Conservation (phyloP, 768 basidiomycete species). For the Tricholoma terreum region DNA sequence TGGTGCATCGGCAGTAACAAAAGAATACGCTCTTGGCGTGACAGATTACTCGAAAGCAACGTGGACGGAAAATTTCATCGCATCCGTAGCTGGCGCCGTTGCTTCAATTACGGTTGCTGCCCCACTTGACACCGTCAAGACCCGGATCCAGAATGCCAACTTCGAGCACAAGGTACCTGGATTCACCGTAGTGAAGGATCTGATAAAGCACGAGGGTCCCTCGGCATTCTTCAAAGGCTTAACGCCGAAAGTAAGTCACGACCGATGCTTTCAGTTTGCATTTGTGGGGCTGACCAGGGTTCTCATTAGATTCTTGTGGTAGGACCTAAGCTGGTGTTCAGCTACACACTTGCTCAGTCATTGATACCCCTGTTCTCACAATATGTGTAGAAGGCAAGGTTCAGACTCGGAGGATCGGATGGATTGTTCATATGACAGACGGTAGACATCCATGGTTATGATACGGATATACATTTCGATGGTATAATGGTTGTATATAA, state of each 20-base stretch:
- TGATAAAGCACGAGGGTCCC: conserved; percentile 82
- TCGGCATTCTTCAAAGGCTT: conserved; percentile 93
- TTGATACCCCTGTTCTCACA: conserved; percentile 90
- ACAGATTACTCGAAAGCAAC: conserved; percentile 93
- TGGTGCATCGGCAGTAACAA: conserved; percentile 91
- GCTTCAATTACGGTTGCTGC: conserved; percentile 96
- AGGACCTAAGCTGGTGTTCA: conserved; percentile 97
- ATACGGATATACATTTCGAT: not conserved
- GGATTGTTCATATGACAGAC: not conserved
- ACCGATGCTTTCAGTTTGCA: not conserved
- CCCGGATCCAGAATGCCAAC: conserved; percentile 97
- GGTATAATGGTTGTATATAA: not conserved
- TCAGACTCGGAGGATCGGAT: not conserved
- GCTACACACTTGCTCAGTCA: conserved; percentile 94
- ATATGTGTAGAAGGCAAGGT: conserved; percentile 52
- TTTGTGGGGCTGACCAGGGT: conserved; percentile 25
- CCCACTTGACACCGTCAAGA: conserved; percentile 94
- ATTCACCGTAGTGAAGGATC: conserved; percentile 75
- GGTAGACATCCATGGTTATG: too few relatives aligned
- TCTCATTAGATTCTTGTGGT: conserved; percentile 85
- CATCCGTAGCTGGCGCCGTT: conserved; percentile 90
- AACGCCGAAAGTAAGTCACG: conserved; percentile 78
- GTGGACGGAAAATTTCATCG: conserved; percentile 96
- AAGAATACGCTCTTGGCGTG: conserved; percentile 89
- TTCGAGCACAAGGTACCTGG: conserved; percentile 86